Evolutionary conservation across 108 stramenopile species (phyloP), one percentile per base, ranked within the genome.

Genomic region (Pelagomonas calceolata): DNA sequence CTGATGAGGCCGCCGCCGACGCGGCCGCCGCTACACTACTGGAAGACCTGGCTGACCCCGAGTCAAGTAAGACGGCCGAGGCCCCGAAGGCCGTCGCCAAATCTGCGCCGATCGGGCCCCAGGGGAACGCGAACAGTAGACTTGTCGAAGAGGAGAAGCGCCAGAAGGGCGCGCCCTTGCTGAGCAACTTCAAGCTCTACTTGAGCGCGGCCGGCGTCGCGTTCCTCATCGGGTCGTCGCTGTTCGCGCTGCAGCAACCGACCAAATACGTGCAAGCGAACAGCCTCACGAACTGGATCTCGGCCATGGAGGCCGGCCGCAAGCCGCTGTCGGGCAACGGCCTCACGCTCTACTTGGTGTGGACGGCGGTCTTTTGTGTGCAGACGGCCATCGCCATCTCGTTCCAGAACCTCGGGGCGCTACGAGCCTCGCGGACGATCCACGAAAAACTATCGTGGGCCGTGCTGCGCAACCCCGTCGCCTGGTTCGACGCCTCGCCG

Each of bases 401-500:
- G 3, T 60, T 4, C 51, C 51, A 60, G 51, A 60, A 60, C 51
- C 51, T 17, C 21, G 51, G 51, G 21, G 51, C 21, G 21, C 18
- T 60, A 1, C 14, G 51, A 1, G 51, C 51, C 7, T 60, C 51
- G 51, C 7, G 29, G 51, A 26, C 29, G 21, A 16, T 60, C 51
- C 51, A 60, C 51, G 51, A 60, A 26, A 17, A 26, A 3, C 51
- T 60, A 26, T 16, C 26, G 21, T 60, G 14, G 51, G 51, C 51
- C 51, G 82, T 85, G 44, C 45, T 85, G 33, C 63, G 66, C 4
- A 82, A 82, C 12, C 82, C 84, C 17, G 60, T 80, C 65, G 30
- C 67, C n/a, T 85, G 81, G 77, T 83, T 78, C 67, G 85, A 85
- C 74, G 43, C 73, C 9, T 83, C 82, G 0, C 85, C 85, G 4